Evolutionary conservation across 2,329 filamentous ascomycete species (phyloP), one percentile per base, ranked within the genome.

Genomic region (Eurotiales sp.): DNA sequence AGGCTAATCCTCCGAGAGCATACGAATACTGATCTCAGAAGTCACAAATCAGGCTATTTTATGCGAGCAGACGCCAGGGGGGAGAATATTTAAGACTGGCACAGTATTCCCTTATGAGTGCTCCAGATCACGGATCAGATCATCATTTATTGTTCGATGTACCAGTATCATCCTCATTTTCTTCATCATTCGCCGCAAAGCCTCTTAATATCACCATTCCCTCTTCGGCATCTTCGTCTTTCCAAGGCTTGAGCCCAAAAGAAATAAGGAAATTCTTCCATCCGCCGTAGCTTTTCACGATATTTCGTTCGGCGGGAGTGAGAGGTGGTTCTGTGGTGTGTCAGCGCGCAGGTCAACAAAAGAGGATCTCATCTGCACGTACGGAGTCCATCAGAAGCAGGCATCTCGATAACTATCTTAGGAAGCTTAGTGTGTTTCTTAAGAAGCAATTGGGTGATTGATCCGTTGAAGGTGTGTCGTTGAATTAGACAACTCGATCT

Each of bases 271-370:
- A 67, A 2, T 25, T 10, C 1, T 59, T 59, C 64, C 64, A 66
- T 10, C 61, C 58, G 10, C 61, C 64, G 21, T 64, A 65, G 23
- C 34, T 42, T 34, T 64, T 61, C 47, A 65, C 59, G 10, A 64
- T 59, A 2, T 41, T 41, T 12, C 59, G 58, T 37, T 67, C 59
- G 3, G 49, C 57, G 14, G 59, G 54, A 15, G 55, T 57, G n/a
- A 64, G 61, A 10, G 59, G 57, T 11, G 62, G 62, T 3, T 65
- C 62, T 65, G 19, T 5, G 17, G 6, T 1, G 25, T 10, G 10
- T 47, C 23, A 42, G 27, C 1, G 32, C 50, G 8, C 19, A 7
- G 15, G 6, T 37, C 32, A 48, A 34, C 8, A 14, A 27, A 25
- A 8, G 17, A 15, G 17, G 21, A 14, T n/a, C n/a, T n/a, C 7